Percentiles rank a stretch among this genome's conserved stretches.
These are phyloP conservation scores for Cladosporium sp. DNA, from an alignment of 2,329 filamentous ascomycete genomes.

Conservation along the genomic window DNA sequence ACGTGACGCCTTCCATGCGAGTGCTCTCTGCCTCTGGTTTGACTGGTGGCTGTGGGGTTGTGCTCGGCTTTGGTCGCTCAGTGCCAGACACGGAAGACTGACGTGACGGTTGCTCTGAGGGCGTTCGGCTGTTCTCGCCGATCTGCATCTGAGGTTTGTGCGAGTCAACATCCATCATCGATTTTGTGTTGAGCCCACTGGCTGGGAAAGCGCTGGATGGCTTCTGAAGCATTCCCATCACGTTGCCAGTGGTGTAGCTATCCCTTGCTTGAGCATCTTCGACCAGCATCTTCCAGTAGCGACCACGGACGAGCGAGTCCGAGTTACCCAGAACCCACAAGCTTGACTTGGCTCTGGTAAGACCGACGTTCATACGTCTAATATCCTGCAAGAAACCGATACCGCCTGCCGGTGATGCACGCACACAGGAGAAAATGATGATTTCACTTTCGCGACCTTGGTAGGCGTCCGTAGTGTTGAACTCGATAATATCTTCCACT, in stretches of 20 bases:
- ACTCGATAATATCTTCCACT: slow-evolving; percentile 80
- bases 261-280: slow-evolving; percentile 72
- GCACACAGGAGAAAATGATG: slow-evolving; percentile 98
- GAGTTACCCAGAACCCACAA: slow-evolving; percentile 96
- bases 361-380: slow-evolving; percentile 97
- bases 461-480: slow-evolving; percentile 98
- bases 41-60: neutral
- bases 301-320: slow-evolving; percentile 75
- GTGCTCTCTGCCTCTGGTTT: neutral
- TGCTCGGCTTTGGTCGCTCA: neutral
- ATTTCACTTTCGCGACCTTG: slow-evolving; percentile 95
- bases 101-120: neutral
- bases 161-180: slow-evolving; percentile 23
- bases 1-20: slow-evolving; percentile 35
- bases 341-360: slow-evolving; percentile 94
- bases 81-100: neutral
- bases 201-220: slow-evolving; percentile 44
- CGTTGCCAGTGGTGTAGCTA: slow-evolving; percentile 69
- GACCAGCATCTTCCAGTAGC: slow-evolving; percentile 87
- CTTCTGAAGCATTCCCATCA: slow-evolving; percentile 51
- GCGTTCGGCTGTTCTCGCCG: slow-evolving; percentile 1
- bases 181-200: slow-evolving; percentile 15
- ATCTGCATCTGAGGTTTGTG: slow-evolving; percentile 10
- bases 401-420: slow-evolving; percentile 85
- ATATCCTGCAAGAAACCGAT: slow-evolving; percentile 99